Evolutionary conservation across 169 alveolate genomes (phyloP).

Genomic region (Plasmodium malariae): DNA sequence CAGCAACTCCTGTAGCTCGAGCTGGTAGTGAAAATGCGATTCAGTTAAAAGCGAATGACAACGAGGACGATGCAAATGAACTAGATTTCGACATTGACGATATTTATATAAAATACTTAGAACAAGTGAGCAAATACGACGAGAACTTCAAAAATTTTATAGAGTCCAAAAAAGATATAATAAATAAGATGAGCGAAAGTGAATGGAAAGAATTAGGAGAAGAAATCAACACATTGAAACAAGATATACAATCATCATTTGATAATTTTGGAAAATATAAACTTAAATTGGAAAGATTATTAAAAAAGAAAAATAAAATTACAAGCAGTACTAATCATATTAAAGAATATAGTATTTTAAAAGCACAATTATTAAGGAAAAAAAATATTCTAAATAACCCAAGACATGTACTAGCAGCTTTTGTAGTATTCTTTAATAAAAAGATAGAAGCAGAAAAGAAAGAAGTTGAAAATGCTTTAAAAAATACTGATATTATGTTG

Average conservation of each 20-base stretch:
- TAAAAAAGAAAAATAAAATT: slow-evolving; percentile 1
- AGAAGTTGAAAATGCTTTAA: slow-evolving; percentile 16
- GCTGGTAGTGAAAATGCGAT: too few relatives aligned
- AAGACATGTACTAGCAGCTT: slow-evolving; percentile 10
- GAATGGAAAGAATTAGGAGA: neutral
- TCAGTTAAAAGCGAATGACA: too few relatives aligned
- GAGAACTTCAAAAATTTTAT: slow-evolving; percentile 5
- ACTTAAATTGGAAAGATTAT: slow-evolving; percentile 46
- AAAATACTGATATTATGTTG: slow-evolving; percentile 31
- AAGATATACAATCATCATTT: neutral
- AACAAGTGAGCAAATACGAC: neutral
- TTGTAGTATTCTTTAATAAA: slow-evolving; percentile 22
- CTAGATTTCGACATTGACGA: neutral
- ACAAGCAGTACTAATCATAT: neutral
- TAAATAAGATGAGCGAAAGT: neutral
- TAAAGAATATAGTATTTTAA: slow-evolving; percentile 8
- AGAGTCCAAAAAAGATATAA: slow-evolving; percentile 1
- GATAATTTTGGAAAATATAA: slow-evolving; percentile 28
- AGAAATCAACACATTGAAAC: slow-evolving; percentile 13
- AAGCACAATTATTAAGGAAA: slow-evolving; percentile 34
- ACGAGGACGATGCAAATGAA: neutral
- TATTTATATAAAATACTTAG: neutral
- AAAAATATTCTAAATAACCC: slow-evolving; percentile 2
- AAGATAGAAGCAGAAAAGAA: slow-evolving; percentile 42
- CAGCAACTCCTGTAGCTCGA: too few relatives aligned